These are phyloP conservation scores for Ogataea minuta DNA, from an alignment of 805 yeast species.

Conservation along the genomic window DNA sequence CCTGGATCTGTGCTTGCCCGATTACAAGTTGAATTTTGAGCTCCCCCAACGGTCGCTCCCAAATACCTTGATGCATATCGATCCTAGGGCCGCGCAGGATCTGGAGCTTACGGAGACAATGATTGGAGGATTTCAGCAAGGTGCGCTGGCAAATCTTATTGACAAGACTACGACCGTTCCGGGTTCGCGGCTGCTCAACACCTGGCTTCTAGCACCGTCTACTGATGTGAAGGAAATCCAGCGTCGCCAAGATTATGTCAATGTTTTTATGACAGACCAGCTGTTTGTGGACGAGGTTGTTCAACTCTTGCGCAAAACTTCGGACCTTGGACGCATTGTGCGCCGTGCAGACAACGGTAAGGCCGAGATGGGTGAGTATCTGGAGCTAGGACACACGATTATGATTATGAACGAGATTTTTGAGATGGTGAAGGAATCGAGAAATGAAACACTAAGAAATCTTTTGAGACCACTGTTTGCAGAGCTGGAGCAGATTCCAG, in stretches of 20 bases:
- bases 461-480: constrained; percentile 23
- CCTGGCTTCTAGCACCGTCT: constrained; percentile 83
- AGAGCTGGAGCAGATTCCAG: constrained; percentile 13
- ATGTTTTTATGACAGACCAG: constrained; percentile 36
- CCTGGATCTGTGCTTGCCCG: constrained; percentile 71
- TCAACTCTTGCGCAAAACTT: constrained; percentile 41
- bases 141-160: constrained; percentile 69
- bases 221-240: constrained; percentile 54
- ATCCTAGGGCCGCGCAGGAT: constrained; percentile 73
- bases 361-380: constrained; percentile 31
- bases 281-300: constrained; percentile 34
- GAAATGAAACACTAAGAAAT: constrained; percentile 6
- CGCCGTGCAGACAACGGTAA: constrained; percentile 50
- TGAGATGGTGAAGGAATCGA: constrained; percentile 14
- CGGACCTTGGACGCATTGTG: constrained; percentile 59
- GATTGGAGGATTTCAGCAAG: constrained; percentile 54
- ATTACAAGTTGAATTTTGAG: constrained; percentile 57
- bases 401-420: constrained; percentile 30
- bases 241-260: constrained; percentile 53
- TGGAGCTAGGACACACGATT: constrained; percentile 31
- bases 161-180: constrained; percentile 75
- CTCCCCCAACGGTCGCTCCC: constrained; percentile 60
- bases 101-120: constrained; percentile 66
- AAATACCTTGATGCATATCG: constrained; percentile 66
- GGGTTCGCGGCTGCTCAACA: constrained; percentile 74